Evolutionary conservation across 208 protist genomes (phyloP).

Genomic region (Trypanosomatidae sp.): DNA sequence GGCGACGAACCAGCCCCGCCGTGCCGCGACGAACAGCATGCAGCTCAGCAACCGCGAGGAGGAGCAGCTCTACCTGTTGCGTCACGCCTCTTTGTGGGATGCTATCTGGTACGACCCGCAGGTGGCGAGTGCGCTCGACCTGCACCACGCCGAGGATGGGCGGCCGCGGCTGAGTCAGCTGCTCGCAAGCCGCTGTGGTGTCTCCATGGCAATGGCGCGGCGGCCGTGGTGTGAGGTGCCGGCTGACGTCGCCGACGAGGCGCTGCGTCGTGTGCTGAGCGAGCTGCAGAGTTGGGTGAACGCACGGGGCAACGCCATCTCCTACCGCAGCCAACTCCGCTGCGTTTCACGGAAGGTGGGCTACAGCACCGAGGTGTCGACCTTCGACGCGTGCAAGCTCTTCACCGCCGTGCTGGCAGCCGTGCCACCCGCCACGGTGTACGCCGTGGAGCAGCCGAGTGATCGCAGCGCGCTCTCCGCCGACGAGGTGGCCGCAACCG

Average conservation of each 20-base stretch:
- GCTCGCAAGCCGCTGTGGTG: constrained; percentile 77
- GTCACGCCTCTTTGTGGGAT: constrained; percentile 77
- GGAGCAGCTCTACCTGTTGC: constrained; percentile 76
- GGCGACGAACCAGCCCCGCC: constrained; percentile 26
- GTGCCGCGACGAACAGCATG: constrained; percentile 40
- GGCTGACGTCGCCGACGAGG: constrained; percentile 42
- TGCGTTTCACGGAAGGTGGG: constrained; percentile 62
- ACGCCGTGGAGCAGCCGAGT: constrained; percentile 24
- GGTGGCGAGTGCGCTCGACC: constrained; percentile 60
- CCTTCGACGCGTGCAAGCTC: constrained; percentile 77
- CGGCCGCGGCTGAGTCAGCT: constrained; percentile 69
- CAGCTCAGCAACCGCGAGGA: constrained; percentile 76
- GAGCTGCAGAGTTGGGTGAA: constrained; percentile 63
- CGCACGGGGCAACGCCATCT: constrained; percentile 29
- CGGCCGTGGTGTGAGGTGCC: constrained; percentile 80
- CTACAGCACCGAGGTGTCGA: constrained; percentile 81
- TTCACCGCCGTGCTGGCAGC: constrained; percentile 65
- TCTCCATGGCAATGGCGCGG: constrained; percentile 65
- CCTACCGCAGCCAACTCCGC: constrained; percentile 43
- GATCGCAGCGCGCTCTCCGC: neutral
- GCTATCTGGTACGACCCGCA: constrained; percentile 82
- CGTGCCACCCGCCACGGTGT: constrained; percentile 36
- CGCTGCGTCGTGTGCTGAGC: constrained; percentile 51
- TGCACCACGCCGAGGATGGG: constrained; percentile 85
- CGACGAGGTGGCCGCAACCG: constrained; percentile 19